Evolutionary conservation across 805 yeast genomes (phyloP).

Genomic region (Saccharomycodes ludwigii): DNA sequence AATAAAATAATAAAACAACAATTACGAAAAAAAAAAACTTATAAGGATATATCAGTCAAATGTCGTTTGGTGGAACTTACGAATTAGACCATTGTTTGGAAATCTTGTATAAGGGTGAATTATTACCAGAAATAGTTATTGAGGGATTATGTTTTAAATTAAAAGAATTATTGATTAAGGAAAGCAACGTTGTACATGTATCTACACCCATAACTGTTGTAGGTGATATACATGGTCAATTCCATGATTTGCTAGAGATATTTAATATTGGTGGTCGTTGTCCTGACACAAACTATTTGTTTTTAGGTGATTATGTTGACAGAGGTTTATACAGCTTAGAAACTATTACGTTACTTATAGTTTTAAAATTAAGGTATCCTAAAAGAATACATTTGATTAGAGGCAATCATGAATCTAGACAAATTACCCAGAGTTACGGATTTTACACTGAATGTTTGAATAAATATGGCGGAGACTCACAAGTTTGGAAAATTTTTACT

Average conservation of each 20-base stretch:
- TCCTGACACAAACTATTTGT: conserved; percentile 86
- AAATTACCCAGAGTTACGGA: conserved; percentile 94
- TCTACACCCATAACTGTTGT: conserved; percentile 86
- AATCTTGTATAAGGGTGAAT: conserved; percentile 46
- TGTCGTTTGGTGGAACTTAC: conserved; percentile 11
- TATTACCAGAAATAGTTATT: conserved; percentile 59
- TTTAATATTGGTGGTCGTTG: conserved; percentile 83
- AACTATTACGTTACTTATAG: conserved; percentile 73
- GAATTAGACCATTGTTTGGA: conserved; percentile 66
- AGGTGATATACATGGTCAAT: conserved; percentile 97
- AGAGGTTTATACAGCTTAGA: conserved; percentile 90
- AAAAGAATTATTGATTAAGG: conserved; percentile 67
- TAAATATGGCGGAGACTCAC: conserved; percentile 61
- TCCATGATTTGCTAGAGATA: conserved; percentile 83
- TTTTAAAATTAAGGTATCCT: conserved; percentile 82
- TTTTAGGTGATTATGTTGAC: conserved; percentile 93
- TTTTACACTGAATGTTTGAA: conserved; percentile 89
- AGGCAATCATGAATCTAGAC: conserved; percentile 95
- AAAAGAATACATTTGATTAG: conserved; percentile 67
- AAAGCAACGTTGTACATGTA: conserved; percentile 78
- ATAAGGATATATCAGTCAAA: conserved; percentile 1
- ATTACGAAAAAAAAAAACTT: background rate
- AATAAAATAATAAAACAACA: too few relatives aligned
- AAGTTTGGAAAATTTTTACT: conserved; percentile 84
- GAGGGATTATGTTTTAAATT: conserved; percentile 67